Conservation (phyloP, 495 filamentous ascomycete species). For the Aspergillus baeticus region DNA sequence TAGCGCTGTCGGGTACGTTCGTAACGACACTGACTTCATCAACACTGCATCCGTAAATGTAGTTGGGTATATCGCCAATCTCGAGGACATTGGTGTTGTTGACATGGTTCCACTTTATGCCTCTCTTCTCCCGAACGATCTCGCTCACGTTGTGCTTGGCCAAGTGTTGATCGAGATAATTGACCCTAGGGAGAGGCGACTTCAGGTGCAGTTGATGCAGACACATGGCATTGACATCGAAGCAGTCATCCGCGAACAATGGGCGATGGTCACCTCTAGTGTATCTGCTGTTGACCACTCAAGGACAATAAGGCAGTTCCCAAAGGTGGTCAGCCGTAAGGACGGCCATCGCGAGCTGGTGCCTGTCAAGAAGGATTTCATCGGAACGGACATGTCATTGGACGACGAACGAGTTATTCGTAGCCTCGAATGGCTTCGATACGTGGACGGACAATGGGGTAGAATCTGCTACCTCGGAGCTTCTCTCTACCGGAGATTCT, state of each 20-base stretch:
- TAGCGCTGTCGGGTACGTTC: conserved; percentile 34
- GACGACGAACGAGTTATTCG: conserved; percentile 73
- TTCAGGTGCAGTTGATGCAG: conserved; percentile 52
- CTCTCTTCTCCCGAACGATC: conserved; percentile 61
- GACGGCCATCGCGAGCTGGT: conserved; percentile 34
- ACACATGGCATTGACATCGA: conserved; percentile 52
- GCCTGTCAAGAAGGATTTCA: conserved; percentile 59
- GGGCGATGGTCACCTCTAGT: conserved; percentile 43
- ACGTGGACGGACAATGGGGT: conserved; percentile 66
- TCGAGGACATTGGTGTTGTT: conserved; percentile 65
- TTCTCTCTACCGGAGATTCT: conserved; percentile 63
- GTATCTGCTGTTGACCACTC: conserved; percentile 35
- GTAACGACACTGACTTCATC: conserved; percentile 31
- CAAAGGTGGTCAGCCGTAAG: conserved; percentile 31
- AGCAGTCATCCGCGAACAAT: conserved; percentile 54
- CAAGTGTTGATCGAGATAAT: conserved; percentile 62
- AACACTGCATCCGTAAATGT: conserved; percentile 50
- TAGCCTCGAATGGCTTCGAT: conserved; percentile 80
- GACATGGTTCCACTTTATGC: conserved; percentile 85
- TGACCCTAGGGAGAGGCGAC: conserved; percentile 50
- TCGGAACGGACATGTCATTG: conserved; percentile 57
- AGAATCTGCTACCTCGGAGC: conserved; percentile 67
- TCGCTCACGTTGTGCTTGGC: conserved; percentile 43
- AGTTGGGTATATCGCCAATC: conserved; percentile 72
- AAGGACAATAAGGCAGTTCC: conserved; percentile 28